Conservation (phyloP, 805 yeast species). For the Yueomyces sp. region DNA sequence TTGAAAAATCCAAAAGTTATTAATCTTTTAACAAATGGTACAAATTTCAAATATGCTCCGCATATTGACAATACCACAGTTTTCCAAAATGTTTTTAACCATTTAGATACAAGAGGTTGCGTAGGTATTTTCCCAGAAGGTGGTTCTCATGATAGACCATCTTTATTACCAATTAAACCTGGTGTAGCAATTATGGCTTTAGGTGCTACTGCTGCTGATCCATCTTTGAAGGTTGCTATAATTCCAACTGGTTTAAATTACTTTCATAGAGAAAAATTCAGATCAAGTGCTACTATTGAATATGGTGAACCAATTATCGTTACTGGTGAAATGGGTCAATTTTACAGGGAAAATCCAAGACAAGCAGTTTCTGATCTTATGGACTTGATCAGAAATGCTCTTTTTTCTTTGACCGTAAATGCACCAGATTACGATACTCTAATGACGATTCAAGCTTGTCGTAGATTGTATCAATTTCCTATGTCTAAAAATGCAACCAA, state of each 20-base stretch:
- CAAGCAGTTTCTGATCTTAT: slow-evolving; percentile 64
- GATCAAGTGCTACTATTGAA: slow-evolving; percentile 88
- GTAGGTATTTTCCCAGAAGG: slow-evolving; percentile 96
- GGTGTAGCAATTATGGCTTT: slow-evolving; percentile 98
- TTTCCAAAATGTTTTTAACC: slow-evolving; percentile 71
- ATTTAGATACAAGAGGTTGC: slow-evolving; percentile 64
- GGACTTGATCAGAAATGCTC: slow-evolving; percentile 58
- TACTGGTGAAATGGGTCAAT: slow-evolving; percentile 41
- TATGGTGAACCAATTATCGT: slow-evolving; percentile 81
- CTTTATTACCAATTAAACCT: slow-evolving; percentile 81
- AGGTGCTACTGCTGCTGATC: slow-evolving; percentile 76
- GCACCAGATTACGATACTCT: slow-evolving; percentile 88
- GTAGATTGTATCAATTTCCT: slow-evolving; percentile 47
- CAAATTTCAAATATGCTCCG: slow-evolving; percentile 59
- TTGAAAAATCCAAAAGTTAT: slow-evolving; percentile 28
- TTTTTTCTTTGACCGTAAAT: slow-evolving; percentile 82
- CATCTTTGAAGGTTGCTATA: slow-evolving; percentile 58
- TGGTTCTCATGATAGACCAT: slow-evolving; percentile 93
- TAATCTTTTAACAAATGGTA: slow-evolving; percentile 38
- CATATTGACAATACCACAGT: slow-evolving; percentile 75
- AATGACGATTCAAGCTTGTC: slow-evolving; percentile 88
- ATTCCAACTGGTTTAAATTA: slow-evolving; percentile 96
- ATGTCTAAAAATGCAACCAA: slow-evolving; percentile 25
- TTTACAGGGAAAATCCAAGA: slow-evolving; percentile 53
- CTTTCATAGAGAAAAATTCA: slow-evolving; percentile 85